A percentile compares a stretch with the other conserved stretches of the same genome.
These are phyloP conservation scores for Closterium sp. DNA, from an alignment of 139 green algal species.

Conservation along the genomic window DNA sequence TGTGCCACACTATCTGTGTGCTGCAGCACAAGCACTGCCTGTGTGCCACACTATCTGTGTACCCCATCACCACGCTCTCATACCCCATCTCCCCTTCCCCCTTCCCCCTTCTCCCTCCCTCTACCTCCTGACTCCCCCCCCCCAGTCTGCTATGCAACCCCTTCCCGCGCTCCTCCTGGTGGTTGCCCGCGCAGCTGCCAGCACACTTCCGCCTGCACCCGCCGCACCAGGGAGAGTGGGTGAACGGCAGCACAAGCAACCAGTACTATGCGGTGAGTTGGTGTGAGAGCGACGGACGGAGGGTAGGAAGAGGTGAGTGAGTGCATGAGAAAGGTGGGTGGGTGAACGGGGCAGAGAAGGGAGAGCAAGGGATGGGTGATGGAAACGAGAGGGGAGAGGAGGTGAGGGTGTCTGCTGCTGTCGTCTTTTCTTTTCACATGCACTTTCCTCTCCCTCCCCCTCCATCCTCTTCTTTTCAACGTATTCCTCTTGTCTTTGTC, in stretches of 20 bases:
- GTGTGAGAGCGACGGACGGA: neutral
- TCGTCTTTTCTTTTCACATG: neutral
- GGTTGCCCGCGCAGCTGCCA: neutral
- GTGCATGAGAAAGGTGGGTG: neutral
- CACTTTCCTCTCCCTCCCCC: neutral
- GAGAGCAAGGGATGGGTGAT: no score
- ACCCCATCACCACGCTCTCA: no score
- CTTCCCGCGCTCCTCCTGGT: slow-evolving; percentile 1
- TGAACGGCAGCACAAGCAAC: slow-evolving; percentile 14
- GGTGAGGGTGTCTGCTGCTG: neutral
- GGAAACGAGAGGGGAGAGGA: no score
- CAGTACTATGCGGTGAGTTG: no score
- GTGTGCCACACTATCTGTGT: no score
- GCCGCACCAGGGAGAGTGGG: slow-evolving; percentile 23
- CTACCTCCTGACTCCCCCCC: neutral
- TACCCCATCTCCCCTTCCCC: neutral
- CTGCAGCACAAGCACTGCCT: no score
- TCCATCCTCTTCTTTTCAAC: neutral
- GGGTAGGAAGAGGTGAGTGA: neutral
- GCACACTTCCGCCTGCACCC: neutral
- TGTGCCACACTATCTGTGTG: no score
- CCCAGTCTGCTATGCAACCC: neutral
- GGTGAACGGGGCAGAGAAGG: no score
- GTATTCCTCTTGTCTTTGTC: neutral
- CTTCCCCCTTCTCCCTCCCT: neutral